Evolutionary conservation across 2,329 filamentous ascomycete genomes (phyloP), one percentile per base, ranked within the genome.

Genomic region (Alternaria arbusti): DNA sequence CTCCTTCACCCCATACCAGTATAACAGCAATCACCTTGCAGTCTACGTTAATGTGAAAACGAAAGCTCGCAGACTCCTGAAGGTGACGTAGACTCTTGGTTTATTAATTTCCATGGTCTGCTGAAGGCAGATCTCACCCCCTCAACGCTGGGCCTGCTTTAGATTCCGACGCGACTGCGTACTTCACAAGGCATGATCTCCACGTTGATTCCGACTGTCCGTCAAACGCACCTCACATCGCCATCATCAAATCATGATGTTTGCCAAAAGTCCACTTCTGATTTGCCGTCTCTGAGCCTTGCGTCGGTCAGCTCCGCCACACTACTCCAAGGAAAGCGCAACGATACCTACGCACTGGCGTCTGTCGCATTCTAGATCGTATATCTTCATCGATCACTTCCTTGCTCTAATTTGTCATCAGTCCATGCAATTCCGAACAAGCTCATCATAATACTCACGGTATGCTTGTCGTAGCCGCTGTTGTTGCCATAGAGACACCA

Each of bases 401-500:
- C 28, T 22, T 23, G 49, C 49, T 15, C 49, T 52, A 15, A 0
- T 9, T 9, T 5, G 0, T 36, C 4, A n/a, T 36, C 15, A 36
- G 32, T 10, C 4, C n/a, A n/a, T 9, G 15, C 2, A 36, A 5
- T 5, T 5, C 3, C 0, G 8, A 9, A n/a, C 0, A n/a, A 36
- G 8, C 25, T 20, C 0, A 52, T 15, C 13, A 52, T 6, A 10
- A 15, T 3, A 36, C 61, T 32, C 28, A 71, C 68, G 52, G 56
- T 71, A 60, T 47, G 61, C 9, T 20, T 22, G 67, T 20, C 64
- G 63, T 17, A 67, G 11, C 7, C 58, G 57, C 6, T 44, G 61
- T 45, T 71, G 67, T 43, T 71, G 67, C 69, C 67, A 71, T 11
- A 70, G 54, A 1, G 67, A 61, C 2, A 66, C 6, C 7, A 71